A percentile compares a stretch with the other conserved stretches of the same genome.
Evolutionary conservation across 805 yeast genomes (phyloP).

Genomic region (Teunomyces tritomae): DNA sequence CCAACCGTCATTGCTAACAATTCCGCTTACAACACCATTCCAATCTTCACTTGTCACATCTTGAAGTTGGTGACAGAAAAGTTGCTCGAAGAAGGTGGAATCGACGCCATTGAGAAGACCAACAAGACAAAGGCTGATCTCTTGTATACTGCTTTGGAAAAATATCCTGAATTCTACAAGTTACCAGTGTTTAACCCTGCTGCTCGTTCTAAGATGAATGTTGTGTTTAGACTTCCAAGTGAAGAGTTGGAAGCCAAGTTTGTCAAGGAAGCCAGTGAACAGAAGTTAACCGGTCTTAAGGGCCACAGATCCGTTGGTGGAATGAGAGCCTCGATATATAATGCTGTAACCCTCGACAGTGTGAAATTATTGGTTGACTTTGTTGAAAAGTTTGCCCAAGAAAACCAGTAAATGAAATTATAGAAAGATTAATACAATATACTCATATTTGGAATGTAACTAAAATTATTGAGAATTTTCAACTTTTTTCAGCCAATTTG

Average conservation of each 20-base stretch:
- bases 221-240: conserved; percentile 75
- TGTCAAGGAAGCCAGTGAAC: conserved; percentile 60
- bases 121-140: conserved; percentile 61
- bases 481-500: neutral
- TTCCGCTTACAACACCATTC: conserved; percentile 94
- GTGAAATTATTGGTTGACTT: conserved; percentile 56
- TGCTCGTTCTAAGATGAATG: conserved; percentile 86
- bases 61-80: conserved; percentile 72
- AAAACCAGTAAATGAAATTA: conserved; percentile 1
- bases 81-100: conserved; percentile 69
- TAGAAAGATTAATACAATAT: neutral
- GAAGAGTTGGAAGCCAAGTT: conserved; percentile 68
- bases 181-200: conserved; percentile 57
- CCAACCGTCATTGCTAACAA: conserved; percentile 84
- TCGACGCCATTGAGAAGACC: conserved; percentile 53
- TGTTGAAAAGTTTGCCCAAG: conserved; percentile 57
- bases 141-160: conserved; percentile 65
- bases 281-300: conserved; percentile 71
- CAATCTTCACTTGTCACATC: conserved; percentile 87
- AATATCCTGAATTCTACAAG: conserved; percentile 60
- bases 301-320: conserved; percentile 99
- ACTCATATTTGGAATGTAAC: neutral
- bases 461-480: neutral
- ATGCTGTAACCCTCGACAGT: conserved; percentile 71
- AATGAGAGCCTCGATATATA: conserved; percentile 88